phyloP scores from a whole-genome alignment of 768 basidiomycete genomes.

The Serendipita sp. region DNA sequence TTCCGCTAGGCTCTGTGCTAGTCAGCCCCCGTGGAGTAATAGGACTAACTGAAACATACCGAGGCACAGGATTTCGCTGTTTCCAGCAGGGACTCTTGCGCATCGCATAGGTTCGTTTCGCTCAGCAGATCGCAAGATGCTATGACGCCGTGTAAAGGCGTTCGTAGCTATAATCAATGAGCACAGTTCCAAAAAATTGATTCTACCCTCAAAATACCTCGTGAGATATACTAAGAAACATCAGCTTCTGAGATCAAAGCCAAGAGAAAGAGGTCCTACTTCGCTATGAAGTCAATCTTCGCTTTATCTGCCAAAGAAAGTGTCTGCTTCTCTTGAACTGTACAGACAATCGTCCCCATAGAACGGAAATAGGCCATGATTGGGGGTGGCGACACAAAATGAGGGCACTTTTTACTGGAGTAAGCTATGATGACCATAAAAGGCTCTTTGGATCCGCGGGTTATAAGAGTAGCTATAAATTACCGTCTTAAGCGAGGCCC shows the following conservation, averaged over 20 bases:
- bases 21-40: conserved; percentile 47
- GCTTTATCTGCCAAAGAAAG: conserved; percentile 94
- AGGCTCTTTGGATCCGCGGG: conserved; percentile 57
- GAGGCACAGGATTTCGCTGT: conserved; percentile 34
- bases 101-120: conserved; percentile 2
- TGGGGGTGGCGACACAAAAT: not conserved
- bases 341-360: conserved; percentile 73
- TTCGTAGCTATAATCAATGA: conserved; percentile 22
- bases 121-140: conserved; percentile 1
- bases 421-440: conserved; percentile 5
- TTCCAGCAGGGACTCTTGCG: not conserved
- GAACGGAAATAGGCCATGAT: not conserved
- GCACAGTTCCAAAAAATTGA: not conserved
- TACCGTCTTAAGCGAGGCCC: not conserved
- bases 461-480: conserved; percentile 57
- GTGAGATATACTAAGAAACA: conserved; percentile 53
- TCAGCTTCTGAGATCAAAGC: not conserved
- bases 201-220: conserved; percentile 33
- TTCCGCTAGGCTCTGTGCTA: conserved; percentile 86
- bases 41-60: conserved; percentile 50
- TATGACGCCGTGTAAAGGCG: conserved; percentile 76
- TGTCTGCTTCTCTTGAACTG: conserved; percentile 77
- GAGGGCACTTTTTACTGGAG: conserved; percentile 2
- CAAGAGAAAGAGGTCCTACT: conserved; percentile 31
- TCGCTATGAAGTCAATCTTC: conserved; percentile 82